Evolutionary conservation across 2,329 filamentous ascomycete species (phyloP), one percentile per base, ranked within the genome.

Genomic region (Neoascochyta sp.): DNA sequence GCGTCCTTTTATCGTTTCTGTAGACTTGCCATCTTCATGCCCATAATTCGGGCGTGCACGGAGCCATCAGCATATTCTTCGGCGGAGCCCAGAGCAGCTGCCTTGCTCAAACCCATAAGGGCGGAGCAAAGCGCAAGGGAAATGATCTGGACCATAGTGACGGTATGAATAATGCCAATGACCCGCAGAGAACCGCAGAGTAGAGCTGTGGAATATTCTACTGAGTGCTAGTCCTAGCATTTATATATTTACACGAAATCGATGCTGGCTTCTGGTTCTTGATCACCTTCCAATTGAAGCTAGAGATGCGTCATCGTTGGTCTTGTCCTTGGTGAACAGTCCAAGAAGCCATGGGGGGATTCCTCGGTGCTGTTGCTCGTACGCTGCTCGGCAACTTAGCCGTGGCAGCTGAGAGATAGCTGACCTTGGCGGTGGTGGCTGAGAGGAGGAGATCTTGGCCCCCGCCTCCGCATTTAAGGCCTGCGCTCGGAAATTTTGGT

Each of bases 21-120:
- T 7, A 13, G 7, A n/a, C 29, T 29, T 29, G 50, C 49, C 31
- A 50, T 41, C 43, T 62, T 63, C 41, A 57, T 47, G 15, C 40
- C 42, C 52, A 61, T 57, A 30, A 63, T 61, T 19, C 32, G 46
- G 27, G 54, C 47, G 31, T 62, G 59, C 8, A 62, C 54, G 16
- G 50, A 41, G 9, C 58, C 58, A 22, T 55, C 56, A 10, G 57
- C 54, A 39, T 61, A 63, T 26, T 60, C 47, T 27, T 54, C 50
- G 5, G 47, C 41, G n/a, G 45, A 41, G 24, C 48, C 46, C 24
- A 51, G 32, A 16, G 43, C 45, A 27, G 50, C 45, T 11, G 41
- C 47, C 24, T 32, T 51, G 18, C 45, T 47, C 38, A 43, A 26
- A 16, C 47, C 43, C 22, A 50, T 24, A 9, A 50, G 22, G 29